Evolutionary conservation across 1,284 basidiomycete genomes (phyloP).

Genomic region (Malassezia brasiliensis): DNA sequence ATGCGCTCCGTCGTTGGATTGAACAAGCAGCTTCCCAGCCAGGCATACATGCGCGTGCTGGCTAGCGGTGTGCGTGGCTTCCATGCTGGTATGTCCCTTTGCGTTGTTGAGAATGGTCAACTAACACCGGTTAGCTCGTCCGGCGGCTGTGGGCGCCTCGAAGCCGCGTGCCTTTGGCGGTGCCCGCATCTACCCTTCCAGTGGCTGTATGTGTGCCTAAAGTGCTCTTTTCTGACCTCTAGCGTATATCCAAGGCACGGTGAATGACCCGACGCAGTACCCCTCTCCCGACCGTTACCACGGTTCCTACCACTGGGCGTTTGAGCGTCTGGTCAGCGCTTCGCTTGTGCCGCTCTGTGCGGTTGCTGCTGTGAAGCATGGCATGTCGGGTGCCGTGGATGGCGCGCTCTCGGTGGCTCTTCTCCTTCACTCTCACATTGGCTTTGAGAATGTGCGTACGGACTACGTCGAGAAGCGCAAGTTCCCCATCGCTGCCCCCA

Average conservation of each 20-base stretch:
- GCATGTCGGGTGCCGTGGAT: slow-evolving; percentile 56
- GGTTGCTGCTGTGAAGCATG: slow-evolving; percentile 46
- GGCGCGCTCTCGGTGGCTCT: slow-evolving; percentile 75
- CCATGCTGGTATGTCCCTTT: slow-evolving; percentile 11
- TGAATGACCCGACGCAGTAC: slow-evolving; percentile 87
- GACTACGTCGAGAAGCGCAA: slow-evolving; percentile 94
- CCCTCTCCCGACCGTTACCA: slow-evolving; percentile 62
- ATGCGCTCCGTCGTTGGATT: slow-evolving; percentile 14
- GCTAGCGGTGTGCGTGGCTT: slow-evolving; percentile 11
- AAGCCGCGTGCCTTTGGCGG: slow-evolving; percentile 15
- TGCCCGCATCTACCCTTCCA: slow-evolving; percentile 10
- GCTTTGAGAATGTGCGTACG: slow-evolving; percentile 47
- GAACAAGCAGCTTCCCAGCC: slow-evolving; percentile 6
- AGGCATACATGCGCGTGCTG: not conserved
- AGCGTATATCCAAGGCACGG: slow-evolving; percentile 86
- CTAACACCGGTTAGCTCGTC: slow-evolving; percentile 5
- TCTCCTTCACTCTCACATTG: slow-evolving; percentile 89
- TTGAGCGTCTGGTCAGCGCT: slow-evolving; percentile 81
- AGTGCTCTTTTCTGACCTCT: slow-evolving; percentile 1
- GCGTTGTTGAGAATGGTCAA: not conserved
- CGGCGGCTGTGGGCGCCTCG: slow-evolving; percentile 2
- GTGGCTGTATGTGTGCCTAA: slow-evolving; percentile 11
- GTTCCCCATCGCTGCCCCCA: slow-evolving; percentile 65
- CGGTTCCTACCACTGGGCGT: slow-evolving; percentile 95
- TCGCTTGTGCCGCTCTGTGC: slow-evolving; percentile 66